phyloP scores from a whole-genome alignment of 371 early-diverging fungal species.

The Chytridium lagenaria region DNA sequence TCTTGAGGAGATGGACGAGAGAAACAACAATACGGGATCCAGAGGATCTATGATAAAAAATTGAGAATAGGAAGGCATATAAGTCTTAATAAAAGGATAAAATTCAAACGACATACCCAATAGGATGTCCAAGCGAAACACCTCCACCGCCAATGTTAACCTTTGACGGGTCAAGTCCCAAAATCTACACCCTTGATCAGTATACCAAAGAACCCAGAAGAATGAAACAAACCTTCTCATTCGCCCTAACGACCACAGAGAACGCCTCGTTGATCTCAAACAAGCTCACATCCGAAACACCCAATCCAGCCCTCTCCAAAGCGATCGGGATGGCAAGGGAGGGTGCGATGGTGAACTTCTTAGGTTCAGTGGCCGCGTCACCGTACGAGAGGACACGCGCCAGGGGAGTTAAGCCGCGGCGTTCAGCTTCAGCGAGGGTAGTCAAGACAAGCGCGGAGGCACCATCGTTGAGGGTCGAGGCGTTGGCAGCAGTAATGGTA shows the following conservation, averaged over 20 bases:
- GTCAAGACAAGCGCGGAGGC: slow-evolving; percentile 90
- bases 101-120: slow-evolving; percentile 66
- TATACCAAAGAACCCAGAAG: not conserved
- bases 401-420: slow-evolving; percentile 80
- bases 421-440: slow-evolving; percentile 74
- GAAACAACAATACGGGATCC: slow-evolving; percentile 94
- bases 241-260: slow-evolving; percentile 91
- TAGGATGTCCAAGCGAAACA: slow-evolving; percentile 97
- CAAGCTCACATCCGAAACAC: slow-evolving; percentile 65
- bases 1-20: slow-evolving; percentile 76
- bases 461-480: slow-evolving; percentile 95
- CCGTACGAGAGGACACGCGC: slow-evolving; percentile 76
- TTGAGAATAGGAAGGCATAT: not conserved
- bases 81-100: slow-evolving; percentile 3
- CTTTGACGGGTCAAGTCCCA: slow-evolving; percentile 75
- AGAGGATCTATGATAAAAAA: slow-evolving; percentile 62
- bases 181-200: slow-evolving; percentile 54
- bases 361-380: slow-evolving; percentile 83
- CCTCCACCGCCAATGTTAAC: slow-evolving; percentile 97
- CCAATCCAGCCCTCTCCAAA: slow-evolving; percentile 76
- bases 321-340: slow-evolving; percentile 92
- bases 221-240: slow-evolving; percentile 63
- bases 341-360: slow-evolving; percentile 92
- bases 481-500: slow-evolving; percentile 97
- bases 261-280: slow-evolving; percentile 99